These are phyloP conservation scores for Meripilus lineatus DNA, from an alignment of 1,284 basidiomycete genomes.

Conservation along the genomic window DNA sequence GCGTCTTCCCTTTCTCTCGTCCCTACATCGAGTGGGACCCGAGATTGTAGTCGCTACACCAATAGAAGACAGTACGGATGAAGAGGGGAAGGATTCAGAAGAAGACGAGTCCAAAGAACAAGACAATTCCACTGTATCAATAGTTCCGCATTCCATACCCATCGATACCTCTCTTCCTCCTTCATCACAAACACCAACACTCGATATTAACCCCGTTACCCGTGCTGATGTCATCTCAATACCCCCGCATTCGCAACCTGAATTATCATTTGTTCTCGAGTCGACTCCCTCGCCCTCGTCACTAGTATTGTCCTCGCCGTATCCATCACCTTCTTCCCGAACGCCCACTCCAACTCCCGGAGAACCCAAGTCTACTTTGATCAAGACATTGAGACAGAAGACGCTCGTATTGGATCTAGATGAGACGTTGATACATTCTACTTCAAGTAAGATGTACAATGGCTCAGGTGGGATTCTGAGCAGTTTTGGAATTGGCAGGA, in stretches of 20 bases:
- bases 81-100: slow-evolving; percentile 37
- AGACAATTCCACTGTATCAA: slow-evolving; percentile 4
- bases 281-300: too few species aligned
- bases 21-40: too few species aligned
- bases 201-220: neutral
- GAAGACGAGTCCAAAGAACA: slow-evolving; percentile 23
- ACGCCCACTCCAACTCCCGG: too few species aligned
- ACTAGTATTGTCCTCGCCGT: too few species aligned
- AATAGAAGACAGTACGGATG: slow-evolving; percentile 25
- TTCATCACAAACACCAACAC: too few species aligned
- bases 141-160: too few species aligned
- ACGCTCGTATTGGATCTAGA: slow-evolving; percentile 95
- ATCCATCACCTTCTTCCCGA: slow-evolving; percentile 44
- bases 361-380: slow-evolving; percentile 70
- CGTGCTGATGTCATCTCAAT: slow-evolving; percentile 3
- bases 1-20: slow-evolving; percentile 19
- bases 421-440: slow-evolving; percentile 98
- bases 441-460: slow-evolving; percentile 68
- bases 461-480: slow-evolving; percentile 54
- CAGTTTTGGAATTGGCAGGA: slow-evolving; percentile 47
- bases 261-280: slow-evolving; percentile 19
- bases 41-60: slow-evolving; percentile 20
- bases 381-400: too few species aligned
- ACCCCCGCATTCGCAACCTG: slow-evolving; percentile 15
- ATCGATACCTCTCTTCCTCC: too few species aligned